These are phyloP conservation scores for Coemansia sp. DNA, from an alignment of 192 early-diverging fungal species.

Conservation along the genomic window DNA sequence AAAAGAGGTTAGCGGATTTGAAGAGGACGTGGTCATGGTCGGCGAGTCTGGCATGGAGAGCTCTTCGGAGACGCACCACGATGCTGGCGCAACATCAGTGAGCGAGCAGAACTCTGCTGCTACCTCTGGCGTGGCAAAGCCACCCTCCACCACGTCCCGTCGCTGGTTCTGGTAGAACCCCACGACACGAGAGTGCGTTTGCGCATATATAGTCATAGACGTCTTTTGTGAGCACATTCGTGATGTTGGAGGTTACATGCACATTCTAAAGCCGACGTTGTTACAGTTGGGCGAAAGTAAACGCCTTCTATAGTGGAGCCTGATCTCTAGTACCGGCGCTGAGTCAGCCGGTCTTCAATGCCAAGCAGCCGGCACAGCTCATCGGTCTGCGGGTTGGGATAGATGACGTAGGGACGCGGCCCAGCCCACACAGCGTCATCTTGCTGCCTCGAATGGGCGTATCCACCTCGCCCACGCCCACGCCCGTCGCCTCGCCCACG, in stretches of 20 bases:
- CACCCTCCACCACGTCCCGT: slow-evolving; percentile 15
- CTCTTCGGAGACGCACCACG: slow-evolving; percentile 10
- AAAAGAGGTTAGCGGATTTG: slow-evolving; percentile 40
- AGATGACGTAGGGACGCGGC: slow-evolving; percentile 40
- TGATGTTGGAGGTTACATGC: too few relatives aligned
- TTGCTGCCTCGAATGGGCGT: neutral
- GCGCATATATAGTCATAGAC: neutral
- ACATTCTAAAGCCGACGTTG: neutral
- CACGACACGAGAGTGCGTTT: too few relatives aligned
- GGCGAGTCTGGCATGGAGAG: slow-evolving; percentile 16
- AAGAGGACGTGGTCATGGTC: slow-evolving; percentile 54
- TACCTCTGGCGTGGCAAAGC: neutral
- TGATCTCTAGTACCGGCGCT: slow-evolving; percentile 12
- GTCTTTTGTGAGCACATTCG: neutral
- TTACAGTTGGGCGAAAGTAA: too few relatives aligned
- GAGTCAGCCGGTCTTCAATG: slow-evolving; percentile 56
- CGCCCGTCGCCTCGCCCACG: slow-evolving; percentile 10
- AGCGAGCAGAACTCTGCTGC: neutral
- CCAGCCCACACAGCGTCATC: slow-evolving; percentile 12
- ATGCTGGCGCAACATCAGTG: slow-evolving; percentile 1
- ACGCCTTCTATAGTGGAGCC: too few relatives aligned
- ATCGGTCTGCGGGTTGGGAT: slow-evolving; percentile 86
- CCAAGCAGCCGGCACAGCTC: slow-evolving; percentile 72
- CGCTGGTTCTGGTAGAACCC: slow-evolving; percentile 52
- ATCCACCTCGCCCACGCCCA: slow-evolving; percentile 6